Evolutionary conservation across 2,329 filamentous ascomycete species (phyloP).

Genomic region (Eutypella sp.): DNA sequence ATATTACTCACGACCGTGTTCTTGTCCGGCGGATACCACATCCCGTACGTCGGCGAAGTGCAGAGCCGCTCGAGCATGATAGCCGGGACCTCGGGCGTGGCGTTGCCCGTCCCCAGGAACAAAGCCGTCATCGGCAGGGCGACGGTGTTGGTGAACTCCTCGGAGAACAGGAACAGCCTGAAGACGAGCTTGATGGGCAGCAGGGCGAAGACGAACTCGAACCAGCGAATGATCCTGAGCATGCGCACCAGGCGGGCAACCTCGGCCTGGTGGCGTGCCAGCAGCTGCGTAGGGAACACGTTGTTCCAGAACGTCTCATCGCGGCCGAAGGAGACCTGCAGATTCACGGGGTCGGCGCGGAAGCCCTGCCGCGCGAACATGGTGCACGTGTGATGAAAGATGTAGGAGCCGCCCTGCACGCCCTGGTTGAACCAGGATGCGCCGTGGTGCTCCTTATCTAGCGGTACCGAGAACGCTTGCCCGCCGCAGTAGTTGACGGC

Average conservation of each 20-base stretch:
- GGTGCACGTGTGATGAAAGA: constrained; percentile 55
- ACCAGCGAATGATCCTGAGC: constrained; percentile 46
- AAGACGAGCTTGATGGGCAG: constrained; percentile 35
- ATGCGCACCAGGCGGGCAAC: constrained; percentile 42
- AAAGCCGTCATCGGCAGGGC: constrained; percentile 32
- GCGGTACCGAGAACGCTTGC: constrained; percentile 56
- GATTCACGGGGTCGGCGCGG: constrained; percentile 48
- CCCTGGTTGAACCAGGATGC: constrained; percentile 60
- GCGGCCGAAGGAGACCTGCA: constrained; percentile 53
- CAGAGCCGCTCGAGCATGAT: constrained; percentile 30
- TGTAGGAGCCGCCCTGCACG: constrained; percentile 53
- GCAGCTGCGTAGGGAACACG: constrained; percentile 47
- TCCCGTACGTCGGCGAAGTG: constrained; percentile 47
- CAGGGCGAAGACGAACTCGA: constrained; percentile 49
- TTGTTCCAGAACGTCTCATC: constrained; percentile 53
- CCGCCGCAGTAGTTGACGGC: constrained; percentile 56
- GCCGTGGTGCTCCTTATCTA: constrained; percentile 54
- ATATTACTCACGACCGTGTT: constrained; percentile 35
- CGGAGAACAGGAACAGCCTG: constrained; percentile 26
- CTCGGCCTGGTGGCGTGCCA: constrained; percentile 46
- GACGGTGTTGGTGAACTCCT: constrained; percentile 27
- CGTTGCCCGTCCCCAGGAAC: constrained; percentile 29
- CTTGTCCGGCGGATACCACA: constrained; percentile 46
- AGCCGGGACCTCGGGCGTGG: constrained; percentile 27
- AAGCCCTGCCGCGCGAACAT: constrained; percentile 54